Evolutionary conservation across 1,284 basidiomycete species (phyloP), one percentile per base, ranked within the genome.

Genomic region (Trichosporon sp.): DNA sequence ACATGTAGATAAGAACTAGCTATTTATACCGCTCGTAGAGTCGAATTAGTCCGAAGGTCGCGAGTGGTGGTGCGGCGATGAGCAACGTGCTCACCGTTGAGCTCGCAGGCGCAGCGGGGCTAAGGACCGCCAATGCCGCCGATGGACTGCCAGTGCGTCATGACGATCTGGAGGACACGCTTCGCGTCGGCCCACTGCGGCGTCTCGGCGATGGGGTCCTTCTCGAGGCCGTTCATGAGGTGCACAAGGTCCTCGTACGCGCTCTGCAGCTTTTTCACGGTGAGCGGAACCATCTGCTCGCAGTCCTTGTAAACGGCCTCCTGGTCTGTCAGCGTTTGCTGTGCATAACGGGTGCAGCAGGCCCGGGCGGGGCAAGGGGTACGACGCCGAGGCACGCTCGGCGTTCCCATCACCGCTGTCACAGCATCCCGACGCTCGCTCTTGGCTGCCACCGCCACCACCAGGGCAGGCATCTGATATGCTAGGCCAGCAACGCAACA

Each of bases 201-300:
- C 2, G 71, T 73, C 27, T 42, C 66, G n/a, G 69, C 47, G 12
- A 78, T 67, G 12, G 69, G 68, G 47, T 78, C 76, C 6, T 64
- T 62, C 12, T 66, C n/a, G 8, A 78, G 70, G 7, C 72, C 75
- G 32, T 66, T 92, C 68, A 92, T 84, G 56, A 92, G 82, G 73
- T 89, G 87, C 72, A 87, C 84, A 69, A 95, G 84, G 69, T 90
- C 90, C 72, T 85, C 87, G 35, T 86, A 85, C 32, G 87, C 88
- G 75, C 86, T 87, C 68, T 86, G 87, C 32, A 93, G 83, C 65
- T 89, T 87, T 68, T 81, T 85, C 69, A 85, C 83, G 11, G 90
- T 87, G 77, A 92, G 89, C 31, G 85, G 85, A 71, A 94, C 87
- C 91, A 93, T 92, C 86, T 89, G 92, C 75, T 88, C 85, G 35